These are phyloP conservation scores for Lagerstroemia speciosa DNA, from an alignment of 345 rosid species.

Conservation along the genomic window DNA sequence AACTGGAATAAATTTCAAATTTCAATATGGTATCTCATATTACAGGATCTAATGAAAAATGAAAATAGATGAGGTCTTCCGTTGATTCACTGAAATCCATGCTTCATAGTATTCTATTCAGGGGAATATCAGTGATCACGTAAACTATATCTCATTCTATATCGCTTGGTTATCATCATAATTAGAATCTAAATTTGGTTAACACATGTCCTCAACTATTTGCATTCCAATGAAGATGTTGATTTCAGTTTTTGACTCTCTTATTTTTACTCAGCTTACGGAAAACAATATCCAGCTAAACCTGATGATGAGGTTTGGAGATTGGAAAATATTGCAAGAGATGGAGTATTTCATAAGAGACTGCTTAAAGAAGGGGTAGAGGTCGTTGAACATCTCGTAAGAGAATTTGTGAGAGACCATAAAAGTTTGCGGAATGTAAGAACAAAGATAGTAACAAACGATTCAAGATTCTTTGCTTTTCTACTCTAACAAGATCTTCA, in stretches of 20 bases:
- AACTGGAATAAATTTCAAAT: background rate
- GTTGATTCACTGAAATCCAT: background rate
- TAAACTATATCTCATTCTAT: background rate
- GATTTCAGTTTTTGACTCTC: background rate
- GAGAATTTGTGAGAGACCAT: conserved; percentile 50
- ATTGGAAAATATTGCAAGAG: conserved; percentile 82
- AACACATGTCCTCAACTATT: background rate
- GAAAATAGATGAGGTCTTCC: background rate
- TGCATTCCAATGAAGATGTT: background rate
- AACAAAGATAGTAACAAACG: background rate
- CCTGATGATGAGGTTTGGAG: conserved; percentile 85
- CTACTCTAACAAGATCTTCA: background rate
- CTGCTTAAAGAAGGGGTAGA: conserved; percentile 52
- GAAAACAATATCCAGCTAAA: conserved; percentile 83
- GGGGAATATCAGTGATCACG: background rate
- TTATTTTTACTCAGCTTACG: conserved; percentile 38
- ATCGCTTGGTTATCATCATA: background rate
- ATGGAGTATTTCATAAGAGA: conserved; percentile 68
- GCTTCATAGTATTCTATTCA: background rate
- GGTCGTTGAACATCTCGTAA: conserved; percentile 62
- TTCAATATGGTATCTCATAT: background rate
- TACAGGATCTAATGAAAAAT: background rate
- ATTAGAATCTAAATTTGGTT: background rate
- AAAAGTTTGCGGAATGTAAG: conserved; percentile 22
- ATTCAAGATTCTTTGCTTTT: background rate